Base-by-base conservation (phyloP, 176 grass and related monocot species). In the Aegilops tauschii region DNA sequence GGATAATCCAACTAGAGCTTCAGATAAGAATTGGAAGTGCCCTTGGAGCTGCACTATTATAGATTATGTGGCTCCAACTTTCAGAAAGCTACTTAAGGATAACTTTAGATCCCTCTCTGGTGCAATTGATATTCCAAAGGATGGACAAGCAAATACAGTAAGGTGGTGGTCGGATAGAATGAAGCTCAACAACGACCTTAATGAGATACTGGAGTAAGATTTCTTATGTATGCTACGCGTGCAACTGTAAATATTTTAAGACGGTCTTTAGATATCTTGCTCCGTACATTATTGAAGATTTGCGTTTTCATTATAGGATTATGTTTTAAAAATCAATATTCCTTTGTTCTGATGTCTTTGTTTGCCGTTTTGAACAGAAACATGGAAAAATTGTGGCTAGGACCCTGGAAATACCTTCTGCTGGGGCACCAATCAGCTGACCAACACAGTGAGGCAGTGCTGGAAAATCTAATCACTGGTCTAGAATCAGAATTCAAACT, bases 391-490 rank as follows among this genome's bases (percentile, higher is more conserved):
- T 96, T 87, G 80, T 98, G 96, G 96, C 83, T 98, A 78, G 96
- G 96, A 39, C 88, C 96, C 23, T 98, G 96, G 96, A 87, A 88
- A 79, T 94, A 92, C 86, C 92, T 98, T 86, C 88, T 98, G 47
- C 86, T 90, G 86, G 96, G 96, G 31, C 65, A 80, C 62, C 84
- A 76, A 69, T 85, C 79, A 81, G 69, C 36, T 80, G 78, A 83
- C 44, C 39, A 89, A 86, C 44, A 86, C 37, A 91, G 52, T 34
- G 87, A 96, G n/a, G 34, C 65, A 62, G 77, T 77, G n/a, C 59
- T 44, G 35, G 47, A 80, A 71, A 86, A 84, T 59, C 88, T 94
- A 61, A 89, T 92, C 21, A 69, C 31, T 81, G 25, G 37, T 92
- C 77, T 93, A 28, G 73, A 90, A 47, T 56, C 27, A 82, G 28